Conservation (phyloP, 257 asterid species). For the Paraleonurus japonicus region DNA sequence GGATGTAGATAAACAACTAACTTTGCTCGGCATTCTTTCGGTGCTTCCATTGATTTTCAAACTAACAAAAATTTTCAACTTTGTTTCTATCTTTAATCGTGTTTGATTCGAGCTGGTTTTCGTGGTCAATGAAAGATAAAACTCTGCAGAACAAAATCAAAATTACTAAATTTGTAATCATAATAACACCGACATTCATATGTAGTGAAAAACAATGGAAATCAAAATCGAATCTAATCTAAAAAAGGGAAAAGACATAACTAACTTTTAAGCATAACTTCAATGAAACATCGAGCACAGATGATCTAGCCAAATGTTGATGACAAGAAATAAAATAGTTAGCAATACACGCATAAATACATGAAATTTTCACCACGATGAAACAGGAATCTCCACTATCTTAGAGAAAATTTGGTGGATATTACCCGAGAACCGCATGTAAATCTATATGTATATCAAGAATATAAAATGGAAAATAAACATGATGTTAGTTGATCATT, state of each 20-base stretch:
- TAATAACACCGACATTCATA: not conserved
- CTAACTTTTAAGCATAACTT: not conserved
- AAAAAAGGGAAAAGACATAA: not conserved
- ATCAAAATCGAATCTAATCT: no score
- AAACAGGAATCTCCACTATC: not conserved
- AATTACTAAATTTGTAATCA: not conserved
- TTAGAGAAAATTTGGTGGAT: no score
- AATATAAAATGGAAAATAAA: not conserved
- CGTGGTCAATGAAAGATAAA: not conserved
- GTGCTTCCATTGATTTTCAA: conserved; percentile 54
- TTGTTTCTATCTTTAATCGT: not conserved
- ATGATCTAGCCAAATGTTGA: not conserved
- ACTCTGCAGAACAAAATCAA: conserved; percentile 4
- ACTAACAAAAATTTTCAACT: not conserved
- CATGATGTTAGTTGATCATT: not conserved
- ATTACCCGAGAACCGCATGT: no score
- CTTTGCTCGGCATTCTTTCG: conserved; percentile 52
- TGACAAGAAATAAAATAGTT: no score
- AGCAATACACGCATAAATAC: not conserved
- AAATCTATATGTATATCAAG: not conserved
- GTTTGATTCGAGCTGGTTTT: not conserved
- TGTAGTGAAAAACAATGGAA: not conserved
- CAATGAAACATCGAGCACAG: not conserved
- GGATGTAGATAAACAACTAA: conserved; percentile 65
- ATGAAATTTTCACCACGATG: not conserved